Conservation (phyloP, 1,139 yeast species). For the Taiozyma sp. region DNA sequence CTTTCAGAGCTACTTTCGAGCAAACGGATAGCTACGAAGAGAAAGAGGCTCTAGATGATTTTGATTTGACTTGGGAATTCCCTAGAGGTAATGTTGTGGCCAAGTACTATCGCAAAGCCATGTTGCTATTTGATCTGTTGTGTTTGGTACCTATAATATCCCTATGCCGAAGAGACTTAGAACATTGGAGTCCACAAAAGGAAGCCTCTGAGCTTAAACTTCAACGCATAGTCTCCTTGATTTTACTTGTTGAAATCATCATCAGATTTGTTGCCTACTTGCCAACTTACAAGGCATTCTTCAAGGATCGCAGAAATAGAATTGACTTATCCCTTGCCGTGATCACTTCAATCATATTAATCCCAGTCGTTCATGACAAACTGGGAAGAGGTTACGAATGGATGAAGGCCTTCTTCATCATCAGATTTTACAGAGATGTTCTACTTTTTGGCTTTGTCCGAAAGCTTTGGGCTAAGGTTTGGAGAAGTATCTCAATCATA, state of each 20-base stretch:
- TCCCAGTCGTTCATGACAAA: slow-evolving; percentile 44
- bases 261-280: slow-evolving; percentile 51
- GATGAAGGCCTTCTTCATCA: slow-evolving; percentile 73
- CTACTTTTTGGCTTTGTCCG: slow-evolving; percentile 52
- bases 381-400: slow-evolving; percentile 67
- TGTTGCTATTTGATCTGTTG: slow-evolving; percentile 44
- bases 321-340: slow-evolving; percentile 63
- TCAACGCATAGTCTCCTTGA: slow-evolving; percentile 48
- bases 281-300: slow-evolving; percentile 61
- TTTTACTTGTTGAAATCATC: slow-evolving; percentile 55
- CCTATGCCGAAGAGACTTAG: slow-evolving; percentile 42
- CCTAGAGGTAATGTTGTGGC: slow-evolving; percentile 8
- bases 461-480: slow-evolving; percentile 66
- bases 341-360: slow-evolving; percentile 50
- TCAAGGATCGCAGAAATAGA: slow-evolving; percentile 48
- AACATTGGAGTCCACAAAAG: slow-evolving; percentile 26
- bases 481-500: slow-evolving; percentile 63
- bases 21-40: slow-evolving; percentile 27
- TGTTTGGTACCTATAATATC: slow-evolving; percentile 46
- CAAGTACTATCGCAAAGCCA: slow-evolving; percentile 30
- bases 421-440: slow-evolving; percentile 73
- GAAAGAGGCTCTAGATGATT: slow-evolving; percentile 11
- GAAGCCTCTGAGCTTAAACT: slow-evolving; percentile 35
- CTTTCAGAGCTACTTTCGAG: slow-evolving; percentile 56
- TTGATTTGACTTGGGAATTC: slow-evolving; percentile 18